Evolutionary conservation across 192 early-diverging fungal species (phyloP).

Genomic region (Backusella mclennaniae): DNA sequence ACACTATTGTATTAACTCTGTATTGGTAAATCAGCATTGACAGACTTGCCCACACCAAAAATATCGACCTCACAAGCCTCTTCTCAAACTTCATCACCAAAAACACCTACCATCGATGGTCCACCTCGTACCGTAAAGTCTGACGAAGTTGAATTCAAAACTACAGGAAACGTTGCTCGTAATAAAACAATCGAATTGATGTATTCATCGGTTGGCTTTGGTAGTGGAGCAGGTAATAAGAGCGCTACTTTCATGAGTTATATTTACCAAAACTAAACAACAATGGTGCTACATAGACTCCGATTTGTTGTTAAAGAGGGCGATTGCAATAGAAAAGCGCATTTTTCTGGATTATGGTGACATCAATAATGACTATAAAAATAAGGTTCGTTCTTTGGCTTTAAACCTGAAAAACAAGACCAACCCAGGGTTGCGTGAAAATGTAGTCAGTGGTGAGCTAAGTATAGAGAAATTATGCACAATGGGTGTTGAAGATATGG

Average conservation of each 20-base stretch:
- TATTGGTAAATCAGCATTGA: not conserved
- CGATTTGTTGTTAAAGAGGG: slow-evolving; percentile 50
- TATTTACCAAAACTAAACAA: not conserved
- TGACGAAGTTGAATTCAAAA: slow-evolving; percentile 52
- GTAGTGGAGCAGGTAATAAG: slow-evolving; percentile 50
- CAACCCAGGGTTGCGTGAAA: slow-evolving; percentile 73
- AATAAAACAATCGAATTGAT: slow-evolving; percentile 82
- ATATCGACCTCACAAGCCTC: slow-evolving; percentile 36
- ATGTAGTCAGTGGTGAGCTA: slow-evolving; percentile 69
- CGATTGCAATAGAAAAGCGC: slow-evolving; percentile 58
- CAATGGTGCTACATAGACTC: slow-evolving; percentile 32
- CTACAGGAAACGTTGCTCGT: slow-evolving; percentile 62
- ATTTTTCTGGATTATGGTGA: slow-evolving; percentile 56
- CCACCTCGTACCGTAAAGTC: slow-evolving; percentile 53
- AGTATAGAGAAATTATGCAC: slow-evolving; percentile 63
- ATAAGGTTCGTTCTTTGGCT: slow-evolving; percentile 72
- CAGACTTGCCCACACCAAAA: slow-evolving; percentile 9
- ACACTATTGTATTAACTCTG: not conserved
- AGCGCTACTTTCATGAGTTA: not conserved
- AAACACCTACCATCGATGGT: slow-evolving; percentile 27
- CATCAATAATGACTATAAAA: slow-evolving; percentile 64
- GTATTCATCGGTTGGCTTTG: slow-evolving; percentile 71
- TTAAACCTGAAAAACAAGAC: slow-evolving; percentile 76
- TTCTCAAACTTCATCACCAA: slow-evolving; percentile 37
- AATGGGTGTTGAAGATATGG: slow-evolving; percentile 89